Evolutionary conservation across 306 rosid species (phyloP), one percentile per base, ranked within the genome.

Genomic region (Adenanthera pavonina): DNA sequence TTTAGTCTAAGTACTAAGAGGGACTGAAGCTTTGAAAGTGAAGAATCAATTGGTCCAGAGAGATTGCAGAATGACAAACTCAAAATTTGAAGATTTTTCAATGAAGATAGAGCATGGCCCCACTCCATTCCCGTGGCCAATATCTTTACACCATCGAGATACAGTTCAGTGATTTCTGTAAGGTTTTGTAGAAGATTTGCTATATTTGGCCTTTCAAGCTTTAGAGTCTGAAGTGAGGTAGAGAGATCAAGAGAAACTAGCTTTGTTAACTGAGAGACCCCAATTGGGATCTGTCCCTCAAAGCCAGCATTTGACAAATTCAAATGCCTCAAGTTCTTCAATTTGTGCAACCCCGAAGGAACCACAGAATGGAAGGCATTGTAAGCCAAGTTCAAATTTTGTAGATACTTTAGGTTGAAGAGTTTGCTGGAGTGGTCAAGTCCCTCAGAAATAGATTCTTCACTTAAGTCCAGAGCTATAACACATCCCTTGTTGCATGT

Each of bases 81-180:
- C 65, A 48, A 48, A 48, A 48, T 12, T 48, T 48, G 52, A 48
- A 48, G 14, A 2, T 48, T 48, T 48, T 10, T 2, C 1, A 9
- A 0, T 9, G 14, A 48, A 48, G 88, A 67, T 60, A 87, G 20
- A 0, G 82, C 67, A 52, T 46, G 75, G 13, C 90, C 36, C 95
- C 95, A 90, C 12, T 89, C 73, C 1, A 59, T 33, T 33, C 87
- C 87, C 15, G 0, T 9, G 0, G 69, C 75, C n/a, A 87, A 85
- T 76, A 89, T 73, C 2, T 2, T 13, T 3, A 85, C 78, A 49
- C 90, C 88, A 84, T 91, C 93, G 0, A 92, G 83, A 85, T 70
- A 38, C 4, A 91, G 53, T 59, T 80, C 84, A 12, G 0, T 7
- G 38, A 92, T 83, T 35, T 81, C 8, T 1, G 73, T 30, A 35